A percentile compares a stretch with the other conserved stretches of the same genome.
Conservation (phyloP, 139 green algal genomes). For the Zygnema circumcarinatum region DNA sequence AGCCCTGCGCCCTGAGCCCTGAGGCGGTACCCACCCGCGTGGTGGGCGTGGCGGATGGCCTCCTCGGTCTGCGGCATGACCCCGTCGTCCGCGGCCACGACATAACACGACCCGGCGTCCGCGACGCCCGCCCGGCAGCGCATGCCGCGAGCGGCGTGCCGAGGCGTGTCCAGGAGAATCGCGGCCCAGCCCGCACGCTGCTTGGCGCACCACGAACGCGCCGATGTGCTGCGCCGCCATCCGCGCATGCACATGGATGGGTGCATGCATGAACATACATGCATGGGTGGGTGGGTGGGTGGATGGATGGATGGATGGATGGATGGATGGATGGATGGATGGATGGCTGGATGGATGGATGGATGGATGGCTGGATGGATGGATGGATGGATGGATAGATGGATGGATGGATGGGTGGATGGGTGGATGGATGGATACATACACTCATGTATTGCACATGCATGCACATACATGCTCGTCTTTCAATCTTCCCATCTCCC, state of each 20-base stretch:
- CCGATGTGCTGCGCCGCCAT: slow-evolving; percentile 56
- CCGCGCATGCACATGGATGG: not conserved
- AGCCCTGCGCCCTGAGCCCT: not conserved
- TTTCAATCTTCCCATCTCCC: too few species aligned
- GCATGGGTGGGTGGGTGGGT: not conserved
- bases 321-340: not conserved
- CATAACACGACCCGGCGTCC: slow-evolving; percentile 94
- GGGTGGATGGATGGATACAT: too few species aligned
- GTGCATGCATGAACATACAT: not conserved
- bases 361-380: too few species aligned
- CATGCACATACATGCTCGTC: too few species aligned
- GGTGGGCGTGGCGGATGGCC: slow-evolving; percentile 89
- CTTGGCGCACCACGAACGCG: slow-evolving; percentile 52
- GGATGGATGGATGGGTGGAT: too few species aligned
- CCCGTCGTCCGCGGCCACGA: slow-evolving; percentile 94
- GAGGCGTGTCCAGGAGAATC: slow-evolving; percentile 96
- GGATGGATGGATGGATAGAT: too few species aligned
- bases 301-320: not conserved
- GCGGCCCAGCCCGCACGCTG: too few species aligned
- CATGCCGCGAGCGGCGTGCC: slow-evolving; percentile 79
- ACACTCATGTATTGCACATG: too few species aligned
- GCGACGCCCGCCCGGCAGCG: slow-evolving; percentile 86
- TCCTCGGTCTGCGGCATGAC: slow-evolving; percentile 95
- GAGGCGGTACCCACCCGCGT: slow-evolving; percentile 59
- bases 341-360: too few species aligned